Conservation (phyloP, 2,329 filamentous ascomycete species). For the Leptoxyphium fumago region DNA sequence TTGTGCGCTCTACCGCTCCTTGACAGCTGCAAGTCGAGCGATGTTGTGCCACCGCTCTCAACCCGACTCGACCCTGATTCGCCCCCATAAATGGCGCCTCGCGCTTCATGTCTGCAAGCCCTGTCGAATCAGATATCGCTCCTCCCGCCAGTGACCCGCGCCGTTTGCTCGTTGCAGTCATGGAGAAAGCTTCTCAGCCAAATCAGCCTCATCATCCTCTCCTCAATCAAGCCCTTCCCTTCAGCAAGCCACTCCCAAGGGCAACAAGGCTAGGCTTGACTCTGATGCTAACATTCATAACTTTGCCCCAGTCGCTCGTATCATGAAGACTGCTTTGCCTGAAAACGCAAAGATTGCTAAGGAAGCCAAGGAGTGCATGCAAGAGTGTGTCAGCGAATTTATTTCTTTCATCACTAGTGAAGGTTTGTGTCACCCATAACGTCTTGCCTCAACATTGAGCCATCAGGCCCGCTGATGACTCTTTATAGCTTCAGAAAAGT, state of each 20-base stretch:
- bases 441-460: background rate
- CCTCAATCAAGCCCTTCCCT: constrained; percentile 11
- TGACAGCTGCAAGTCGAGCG: constrained; percentile 18
- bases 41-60: constrained; percentile 8
- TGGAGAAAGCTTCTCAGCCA: constrained; percentile 13
- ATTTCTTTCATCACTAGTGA: constrained; percentile 99
- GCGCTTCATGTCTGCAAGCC: constrained; percentile 32
- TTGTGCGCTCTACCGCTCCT: constrained; percentile 15
- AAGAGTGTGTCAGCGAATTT: constrained; percentile 98
- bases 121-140: constrained; percentile 30
- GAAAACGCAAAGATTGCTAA: constrained; percentile 96
- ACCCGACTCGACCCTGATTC: constrained; percentile 1
- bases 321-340: constrained; percentile 95
- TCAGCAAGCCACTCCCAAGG: constrained; percentile 8
- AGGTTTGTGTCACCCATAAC: constrained; percentile 44
- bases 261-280: constrained; percentile 23
- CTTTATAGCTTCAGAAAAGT: constrained; percentile 80
- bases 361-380: constrained; percentile 99
- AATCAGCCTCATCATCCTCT: constrained; percentile 25
- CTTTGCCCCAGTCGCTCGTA: constrained; percentile 89
- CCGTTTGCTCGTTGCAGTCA: background rate
- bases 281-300: constrained; percentile 89
- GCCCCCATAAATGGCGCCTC: constrained; percentile 26
- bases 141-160: constrained; percentile 4
- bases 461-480: constrained; percentile 3